Evolutionary conservation across 257 asterid species (phyloP), one percentile per base, ranked within the genome.

Genomic region (Nicotiana tomentosiformis): DNA sequence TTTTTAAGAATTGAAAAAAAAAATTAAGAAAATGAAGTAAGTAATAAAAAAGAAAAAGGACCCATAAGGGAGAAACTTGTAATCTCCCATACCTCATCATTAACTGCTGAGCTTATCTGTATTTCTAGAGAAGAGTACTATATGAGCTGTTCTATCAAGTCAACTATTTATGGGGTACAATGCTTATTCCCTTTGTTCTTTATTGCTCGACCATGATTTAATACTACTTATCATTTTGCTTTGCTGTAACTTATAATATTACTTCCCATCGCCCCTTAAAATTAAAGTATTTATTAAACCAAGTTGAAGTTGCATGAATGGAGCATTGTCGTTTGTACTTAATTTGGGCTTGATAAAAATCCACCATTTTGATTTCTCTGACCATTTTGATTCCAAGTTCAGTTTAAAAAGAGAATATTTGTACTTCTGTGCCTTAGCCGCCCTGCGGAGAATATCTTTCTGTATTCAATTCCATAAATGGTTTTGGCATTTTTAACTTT

Each of bases 1-100:
- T 37, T 18, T 2, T 12, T 14, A 14, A 53, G 3, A 53, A 53
- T 51, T 51, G 1, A 10, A 49, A 49, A 49, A 49, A 49, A 49
- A 0, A 32, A 23, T 20, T 39, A 39, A 70, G 1, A n/a, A 18
- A 69, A 39, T 11, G 56, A 49, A 46, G 10, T 23, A 20, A n/a
- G 57, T 61, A 29, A 61, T 39, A 67, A 35, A 70, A 77, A 65
- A 72, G 33, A 83, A 62, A 7, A 51, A 83, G 90, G 90, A 78
- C 90, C 87, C 94, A 90, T 89, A 58, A 85, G 67, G 80, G 86
- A 91, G 94, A 92, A 91, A 84, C 94, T 79, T 87, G 85, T 86
- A 89, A 92, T 91, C 90, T 62, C 84, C 46, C 90, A 88, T 85
- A 82, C 89, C 84, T 87, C 89, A 90, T 91, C 83, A 89, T 90